Conservation (phyloP, 2,329 filamentous ascomycete genomes). For the Pleurostoma richardsiae region DNA sequence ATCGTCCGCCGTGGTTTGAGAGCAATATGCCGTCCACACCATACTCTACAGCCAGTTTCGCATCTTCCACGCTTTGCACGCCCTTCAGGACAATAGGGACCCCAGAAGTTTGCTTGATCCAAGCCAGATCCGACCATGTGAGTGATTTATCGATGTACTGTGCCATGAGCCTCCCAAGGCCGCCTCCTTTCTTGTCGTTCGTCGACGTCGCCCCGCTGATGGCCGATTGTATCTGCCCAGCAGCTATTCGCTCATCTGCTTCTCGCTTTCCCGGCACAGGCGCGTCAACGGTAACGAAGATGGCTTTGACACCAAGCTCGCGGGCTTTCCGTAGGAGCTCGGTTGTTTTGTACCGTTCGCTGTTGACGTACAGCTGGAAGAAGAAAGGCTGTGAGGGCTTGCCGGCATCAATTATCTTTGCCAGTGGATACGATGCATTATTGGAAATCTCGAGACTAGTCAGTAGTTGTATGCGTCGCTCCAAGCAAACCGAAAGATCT, state of each 20-base stretch:
- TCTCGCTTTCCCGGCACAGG: conserved; percentile 53
- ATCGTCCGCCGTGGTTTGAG: conserved; percentile 10
- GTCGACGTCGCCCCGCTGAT: conserved; percentile 33
- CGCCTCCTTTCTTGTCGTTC: conserved; percentile 48
- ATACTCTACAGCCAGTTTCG: conserved; percentile 39
- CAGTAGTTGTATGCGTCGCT: neutral
- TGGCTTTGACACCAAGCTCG: conserved; percentile 42
- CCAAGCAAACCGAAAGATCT: conserved; percentile 5
- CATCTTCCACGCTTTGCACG: conserved; percentile 51
- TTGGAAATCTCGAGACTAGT: conserved; percentile 33
- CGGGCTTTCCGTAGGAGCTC: conserved; percentile 32
- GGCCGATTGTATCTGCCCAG: conserved; percentile 31
- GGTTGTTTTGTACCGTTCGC: conserved; percentile 40
- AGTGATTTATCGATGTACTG: conserved; percentile 46
- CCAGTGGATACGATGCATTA: conserved; percentile 43
- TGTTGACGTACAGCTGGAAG: conserved; percentile 52
- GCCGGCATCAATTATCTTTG: conserved; percentile 32
- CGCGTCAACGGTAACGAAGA: conserved; percentile 50
- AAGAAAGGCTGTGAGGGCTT: conserved; percentile 35
- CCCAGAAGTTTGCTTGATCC: conserved; percentile 39
- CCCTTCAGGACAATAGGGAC: conserved; percentile 53
- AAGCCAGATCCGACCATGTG: conserved; percentile 46
- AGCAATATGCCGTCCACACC: conserved; percentile 20
- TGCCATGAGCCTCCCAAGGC: conserved; percentile 45
- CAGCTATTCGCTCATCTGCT: conserved; percentile 46